Conservation (phyloP, 768 basidiomycete species). For the Mrakia gelida region DNA sequence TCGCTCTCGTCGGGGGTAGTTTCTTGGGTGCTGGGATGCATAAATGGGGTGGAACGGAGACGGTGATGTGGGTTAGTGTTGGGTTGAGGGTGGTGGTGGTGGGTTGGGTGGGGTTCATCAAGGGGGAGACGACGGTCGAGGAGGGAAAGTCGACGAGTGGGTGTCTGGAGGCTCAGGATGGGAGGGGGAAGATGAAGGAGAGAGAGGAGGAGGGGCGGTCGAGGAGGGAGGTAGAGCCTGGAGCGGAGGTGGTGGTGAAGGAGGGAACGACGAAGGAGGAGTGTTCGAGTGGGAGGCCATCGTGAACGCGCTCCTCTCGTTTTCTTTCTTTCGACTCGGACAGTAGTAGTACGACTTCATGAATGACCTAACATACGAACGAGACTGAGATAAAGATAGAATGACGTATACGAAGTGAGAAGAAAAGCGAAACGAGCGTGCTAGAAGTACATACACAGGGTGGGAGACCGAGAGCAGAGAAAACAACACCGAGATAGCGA, state of each 20-base stretch:
- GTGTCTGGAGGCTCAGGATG: not conserved
- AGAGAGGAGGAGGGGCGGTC: not conserved
- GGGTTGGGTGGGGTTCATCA: not conserved
- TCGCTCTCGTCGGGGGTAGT: constrained; percentile 17
- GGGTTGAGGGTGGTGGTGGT: not conserved
- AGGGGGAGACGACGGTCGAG: not conserved
- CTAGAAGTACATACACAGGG: not conserved
- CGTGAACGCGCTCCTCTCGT: no score
- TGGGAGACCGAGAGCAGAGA: not conserved
- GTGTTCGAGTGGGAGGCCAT: no score
- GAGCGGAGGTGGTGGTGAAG: no score
- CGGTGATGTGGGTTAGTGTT: constrained; percentile 12
- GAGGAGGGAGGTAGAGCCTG: not conserved
- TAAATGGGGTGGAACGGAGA: not conserved
- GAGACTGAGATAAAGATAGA: not conserved
- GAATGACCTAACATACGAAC: not conserved
- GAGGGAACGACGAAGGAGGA: no score
- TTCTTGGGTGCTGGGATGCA: constrained; percentile 6
- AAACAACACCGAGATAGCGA: not conserved
- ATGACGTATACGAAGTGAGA: not conserved
- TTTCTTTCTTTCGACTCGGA: no score
- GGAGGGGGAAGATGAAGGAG: not conserved
- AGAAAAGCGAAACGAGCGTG: not conserved
- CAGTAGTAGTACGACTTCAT: no score
- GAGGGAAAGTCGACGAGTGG: not conserved